phyloP scores from a whole-genome alignment of 768 basidiomycete species.

The Lepiota brunneoincarnata region DNA sequence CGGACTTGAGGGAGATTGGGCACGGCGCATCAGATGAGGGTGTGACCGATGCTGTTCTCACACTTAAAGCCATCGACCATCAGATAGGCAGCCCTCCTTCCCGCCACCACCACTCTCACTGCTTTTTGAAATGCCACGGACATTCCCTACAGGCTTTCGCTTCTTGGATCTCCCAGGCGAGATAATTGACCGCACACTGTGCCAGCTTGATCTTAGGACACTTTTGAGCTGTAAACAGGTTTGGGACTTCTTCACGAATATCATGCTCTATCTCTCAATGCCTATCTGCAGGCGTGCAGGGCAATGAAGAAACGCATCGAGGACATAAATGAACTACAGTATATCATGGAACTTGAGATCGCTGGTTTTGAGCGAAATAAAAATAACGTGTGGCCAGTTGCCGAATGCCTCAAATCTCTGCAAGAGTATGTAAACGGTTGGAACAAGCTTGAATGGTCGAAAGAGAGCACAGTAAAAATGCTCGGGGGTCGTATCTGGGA shows the following conservation, averaged over 20 bases:
- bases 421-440: conserved; percentile 35
- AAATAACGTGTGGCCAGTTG: conserved; percentile 21
- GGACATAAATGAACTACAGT: conserved; percentile 32
- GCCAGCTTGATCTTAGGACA: conserved; percentile 16
- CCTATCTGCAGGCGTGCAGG: conserved; percentile 28
- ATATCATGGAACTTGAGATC: conserved; percentile 42
- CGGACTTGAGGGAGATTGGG: not conserved
- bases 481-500: conserved; percentile 48
- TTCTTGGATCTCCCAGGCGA: conserved; percentile 17
- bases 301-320: conserved; percentile 25
- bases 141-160: not conserved
- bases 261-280: no score
- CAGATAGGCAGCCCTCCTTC: not conserved
- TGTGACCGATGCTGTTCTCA: conserved; percentile 1
- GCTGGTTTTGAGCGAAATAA: conserved; percentile 41
- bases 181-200: conserved; percentile 13
- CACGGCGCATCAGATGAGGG: not conserved
- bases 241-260: not conserved
- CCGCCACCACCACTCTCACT: not conserved
- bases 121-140: conserved; percentile 15
- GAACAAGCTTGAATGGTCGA: conserved; percentile 35
- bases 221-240: conserved; percentile 27
- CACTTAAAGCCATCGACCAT: not conserved
- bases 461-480: conserved; percentile 35
- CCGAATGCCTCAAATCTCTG: conserved; percentile 37